Evolutionary conservation across 148 eudicot species (phyloP), one percentile per base, ranked within the genome.

Genomic region (Rhododendron vialii): DNA sequence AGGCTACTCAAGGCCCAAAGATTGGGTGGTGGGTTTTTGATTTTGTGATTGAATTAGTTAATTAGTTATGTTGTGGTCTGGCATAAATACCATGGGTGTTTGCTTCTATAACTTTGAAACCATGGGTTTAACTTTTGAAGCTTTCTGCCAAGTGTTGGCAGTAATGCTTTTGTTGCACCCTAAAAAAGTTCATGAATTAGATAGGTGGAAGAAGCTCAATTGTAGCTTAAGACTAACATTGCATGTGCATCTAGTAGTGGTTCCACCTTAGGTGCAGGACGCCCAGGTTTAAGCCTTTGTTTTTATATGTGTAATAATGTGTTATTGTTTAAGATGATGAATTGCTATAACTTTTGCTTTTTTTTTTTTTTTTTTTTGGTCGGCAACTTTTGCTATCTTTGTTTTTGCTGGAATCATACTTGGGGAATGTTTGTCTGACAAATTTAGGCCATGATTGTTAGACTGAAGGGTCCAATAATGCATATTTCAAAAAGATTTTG

Each of bases 111-210:
- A 36, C 38, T 36, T 36, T 36, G 38, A 36, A 36, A 36, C 38
- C 38, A 36, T 36, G 38, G 3, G 38, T 36, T 36, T 2, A 36
- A 36, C 38, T 36, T 36, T 36, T 88, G 84, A 89, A 85, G 81
- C 88, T 87, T 74, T 88, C 83, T 33, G 85, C 67, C 59, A 91
- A 83, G 45, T 24, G 84, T 14, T 86, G 76, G 79, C 90, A 91
- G 77, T 81, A 84, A 15, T 88, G 89, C 84, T 74, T 88, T 91
- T 90, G 91, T 91, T 91, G 91, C 90, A 89, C 47, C 63, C 35
- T 8, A 79, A 83, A 24, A 15, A 74, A 71, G 67, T 53, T 14
- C 24, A 50, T 35, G 30, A 10, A 81, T 83, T 22, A 87, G 79
- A 78, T 75, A 45, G 79, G 67, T 5, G 74, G 81, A 47, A 30